Evolutionary conservation across 2,329 filamentous ascomycete genomes (phyloP).

Genomic region (Cordyceps sp.): DNA sequence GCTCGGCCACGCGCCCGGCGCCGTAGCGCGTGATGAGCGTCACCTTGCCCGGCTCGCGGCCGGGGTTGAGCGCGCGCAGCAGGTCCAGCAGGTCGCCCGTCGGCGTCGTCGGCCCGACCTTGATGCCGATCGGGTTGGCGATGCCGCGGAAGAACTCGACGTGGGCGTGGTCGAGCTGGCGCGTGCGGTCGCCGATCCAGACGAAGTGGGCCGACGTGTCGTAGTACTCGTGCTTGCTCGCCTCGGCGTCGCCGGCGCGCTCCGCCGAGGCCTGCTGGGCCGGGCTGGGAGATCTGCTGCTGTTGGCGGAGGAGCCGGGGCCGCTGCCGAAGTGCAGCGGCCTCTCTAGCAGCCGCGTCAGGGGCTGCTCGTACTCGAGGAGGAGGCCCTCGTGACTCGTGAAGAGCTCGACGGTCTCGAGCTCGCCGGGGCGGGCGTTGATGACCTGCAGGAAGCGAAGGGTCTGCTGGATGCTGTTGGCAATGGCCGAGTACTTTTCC

Average conservation of each 20-base stretch:
- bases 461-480: constrained; percentile 74
- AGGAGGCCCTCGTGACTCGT: constrained; percentile 91
- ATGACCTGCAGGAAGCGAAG: constrained; percentile 90
- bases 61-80: constrained; percentile 73
- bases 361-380: constrained; percentile 80
- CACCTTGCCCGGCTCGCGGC: constrained; percentile 72
- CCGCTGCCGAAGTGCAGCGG: no score
- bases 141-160: constrained; percentile 96
- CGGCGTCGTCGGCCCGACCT: constrained; percentile 79
- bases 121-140: constrained; percentile 90
- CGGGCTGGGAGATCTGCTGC: constrained; percentile 23
- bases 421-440: constrained; percentile 66
- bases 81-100: constrained; percentile 59
- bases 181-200: constrained; percentile 94
- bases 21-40: constrained; percentile 95
- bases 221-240: constrained; percentile 54
- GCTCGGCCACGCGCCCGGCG: constrained; percentile 52
- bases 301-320: background rate
- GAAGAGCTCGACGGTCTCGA: constrained; percentile 87
- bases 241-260: background rate
- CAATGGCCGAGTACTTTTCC: constrained; percentile 71
- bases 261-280: constrained; percentile 11
- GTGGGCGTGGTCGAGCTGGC: constrained; percentile 83
- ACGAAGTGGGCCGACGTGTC: constrained; percentile 93
- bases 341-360: constrained; percentile 61